phyloP scores from a whole-genome alignment of 2,329 filamentous ascomycete genomes.

The Fusarium sp. region DNA sequence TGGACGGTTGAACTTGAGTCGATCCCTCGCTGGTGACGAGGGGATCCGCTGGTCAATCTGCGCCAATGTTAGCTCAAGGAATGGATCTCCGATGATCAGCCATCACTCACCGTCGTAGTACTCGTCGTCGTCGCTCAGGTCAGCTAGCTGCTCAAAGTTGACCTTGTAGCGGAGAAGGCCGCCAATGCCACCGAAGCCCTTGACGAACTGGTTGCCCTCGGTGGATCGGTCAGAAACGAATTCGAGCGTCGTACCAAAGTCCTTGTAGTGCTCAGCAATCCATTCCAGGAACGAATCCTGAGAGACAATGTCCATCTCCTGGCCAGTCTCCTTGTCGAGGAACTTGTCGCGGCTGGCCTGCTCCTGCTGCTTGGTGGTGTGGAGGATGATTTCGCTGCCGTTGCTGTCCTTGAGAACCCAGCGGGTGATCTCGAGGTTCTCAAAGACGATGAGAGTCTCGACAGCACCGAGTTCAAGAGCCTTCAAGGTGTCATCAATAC shows the following conservation, averaged over 20 bases:
- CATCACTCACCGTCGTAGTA: conserved; percentile 77
- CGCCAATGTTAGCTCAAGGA: conserved; percentile 15
- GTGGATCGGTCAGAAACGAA: conserved; percentile 98
- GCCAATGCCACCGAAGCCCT: conserved; percentile 98
- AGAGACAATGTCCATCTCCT: conserved; percentile 95
- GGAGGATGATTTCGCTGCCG: conserved; percentile 79
- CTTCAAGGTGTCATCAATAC: conserved; percentile 97
- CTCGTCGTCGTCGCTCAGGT: conserved; percentile 93
- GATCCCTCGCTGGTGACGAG: conserved; percentile 89
- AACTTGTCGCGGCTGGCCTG: conserved; percentile 80
- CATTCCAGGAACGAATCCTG: conserved; percentile 97
- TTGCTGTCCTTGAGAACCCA: conserved; percentile 87
- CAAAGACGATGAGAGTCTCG: conserved; percentile 94
- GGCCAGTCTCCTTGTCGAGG: conserved; percentile 93
- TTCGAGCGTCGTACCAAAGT: conserved; percentile 94
- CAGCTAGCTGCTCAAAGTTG: conserved; percentile 99
- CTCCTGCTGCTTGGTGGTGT: conserved; percentile 87
- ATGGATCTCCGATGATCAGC: neutral
- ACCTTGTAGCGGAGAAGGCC: conserved; percentile 99
- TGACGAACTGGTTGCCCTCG: conserved; percentile 99
- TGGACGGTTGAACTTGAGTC: conserved; percentile 70
- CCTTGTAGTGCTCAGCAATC: conserved; percentile 98
- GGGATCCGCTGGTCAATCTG: conserved; percentile 91
- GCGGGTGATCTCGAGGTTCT: conserved; percentile 95
- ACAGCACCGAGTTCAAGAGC: conserved; percentile 95